Evolutionary conservation across 1,284 basidiomycete species (phyloP).

Genomic region (Coriolopsis trogii): DNA sequence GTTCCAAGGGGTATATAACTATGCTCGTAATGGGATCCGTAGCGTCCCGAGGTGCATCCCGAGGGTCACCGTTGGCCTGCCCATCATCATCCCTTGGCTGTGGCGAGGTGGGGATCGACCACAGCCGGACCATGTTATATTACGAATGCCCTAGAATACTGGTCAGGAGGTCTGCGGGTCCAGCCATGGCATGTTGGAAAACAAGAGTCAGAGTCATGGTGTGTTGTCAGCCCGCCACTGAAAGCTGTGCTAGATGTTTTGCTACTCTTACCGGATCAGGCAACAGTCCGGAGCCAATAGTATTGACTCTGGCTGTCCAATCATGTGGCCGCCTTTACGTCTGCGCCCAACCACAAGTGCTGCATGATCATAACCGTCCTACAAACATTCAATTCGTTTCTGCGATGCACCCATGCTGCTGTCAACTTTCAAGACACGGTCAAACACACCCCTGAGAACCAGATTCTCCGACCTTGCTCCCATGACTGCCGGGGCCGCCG

Average conservation of each 20-base stretch:
- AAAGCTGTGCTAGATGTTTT: neutral
- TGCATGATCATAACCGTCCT: neutral
- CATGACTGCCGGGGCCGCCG: neutral
- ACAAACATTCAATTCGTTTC: no score
- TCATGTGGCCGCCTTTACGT: neutral
- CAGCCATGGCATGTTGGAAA: neutral
- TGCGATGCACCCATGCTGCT: no score
- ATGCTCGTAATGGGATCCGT: conserved; percentile 18
- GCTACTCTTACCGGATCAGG: neutral
- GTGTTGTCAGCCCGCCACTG: no score
- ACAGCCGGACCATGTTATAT: neutral
- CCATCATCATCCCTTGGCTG: neutral
- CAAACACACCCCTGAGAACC: no score
- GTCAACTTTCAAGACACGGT: no score
- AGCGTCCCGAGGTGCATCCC: conserved; percentile 28
- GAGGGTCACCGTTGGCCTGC: conserved; percentile 20
- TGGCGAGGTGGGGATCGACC: conserved; percentile 1
- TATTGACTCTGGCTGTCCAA: neutral
- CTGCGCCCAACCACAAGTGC: no score
- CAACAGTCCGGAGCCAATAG: no score
- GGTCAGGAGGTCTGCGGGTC: neutral
- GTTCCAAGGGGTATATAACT: conserved; percentile 20
- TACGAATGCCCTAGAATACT: neutral
- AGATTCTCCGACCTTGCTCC: neutral
- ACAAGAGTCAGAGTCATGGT: neutral